phyloP scores from a whole-genome alignment of 2,329 filamentous ascomycete genomes.

The Albophoma yamanashiensis region DNA sequence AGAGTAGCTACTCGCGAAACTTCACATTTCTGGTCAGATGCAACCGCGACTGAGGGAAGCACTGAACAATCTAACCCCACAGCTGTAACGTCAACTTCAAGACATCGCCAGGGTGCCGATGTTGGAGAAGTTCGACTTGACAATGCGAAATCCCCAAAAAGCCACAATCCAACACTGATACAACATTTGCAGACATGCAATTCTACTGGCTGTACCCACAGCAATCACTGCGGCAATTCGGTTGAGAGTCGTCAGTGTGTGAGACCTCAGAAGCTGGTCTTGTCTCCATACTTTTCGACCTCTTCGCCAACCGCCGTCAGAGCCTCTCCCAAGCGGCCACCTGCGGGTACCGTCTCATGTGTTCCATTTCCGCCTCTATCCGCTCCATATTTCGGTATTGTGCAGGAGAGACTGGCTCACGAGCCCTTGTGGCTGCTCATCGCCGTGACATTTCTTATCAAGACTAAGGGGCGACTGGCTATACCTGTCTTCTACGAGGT shows the following conservation, averaged over 20 bases:
- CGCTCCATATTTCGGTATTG: constrained; percentile 58
- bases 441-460: constrained; percentile 76
- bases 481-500: constrained; percentile 66
- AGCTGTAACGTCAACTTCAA: constrained; percentile 4
- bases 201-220: not conserved
- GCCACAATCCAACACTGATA: not conserved
- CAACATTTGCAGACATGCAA: not conserved
- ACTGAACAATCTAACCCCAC: not conserved
- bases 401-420: constrained; percentile 68
- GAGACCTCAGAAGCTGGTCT: not conserved
- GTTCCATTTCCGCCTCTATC: constrained; percentile 59
- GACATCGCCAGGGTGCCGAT: not conserved
- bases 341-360: constrained; percentile 36
- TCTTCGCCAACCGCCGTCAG: constrained; percentile 7
- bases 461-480: constrained; percentile 62
- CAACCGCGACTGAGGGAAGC: not conserved
- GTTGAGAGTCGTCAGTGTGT: not conserved
- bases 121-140: not conserved
- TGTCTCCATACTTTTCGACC: constrained; percentile 23
- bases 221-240: not conserved
- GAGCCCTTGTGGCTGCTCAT: constrained; percentile 74
- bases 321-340: constrained; percentile 19
- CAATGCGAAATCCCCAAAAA: not conserved
- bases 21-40: constrained; percentile 18
- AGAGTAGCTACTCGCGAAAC: constrained; percentile 2